Base-by-base conservation (phyloP, 768 basidiomycete species). In the Podaxis sp. region DNA sequence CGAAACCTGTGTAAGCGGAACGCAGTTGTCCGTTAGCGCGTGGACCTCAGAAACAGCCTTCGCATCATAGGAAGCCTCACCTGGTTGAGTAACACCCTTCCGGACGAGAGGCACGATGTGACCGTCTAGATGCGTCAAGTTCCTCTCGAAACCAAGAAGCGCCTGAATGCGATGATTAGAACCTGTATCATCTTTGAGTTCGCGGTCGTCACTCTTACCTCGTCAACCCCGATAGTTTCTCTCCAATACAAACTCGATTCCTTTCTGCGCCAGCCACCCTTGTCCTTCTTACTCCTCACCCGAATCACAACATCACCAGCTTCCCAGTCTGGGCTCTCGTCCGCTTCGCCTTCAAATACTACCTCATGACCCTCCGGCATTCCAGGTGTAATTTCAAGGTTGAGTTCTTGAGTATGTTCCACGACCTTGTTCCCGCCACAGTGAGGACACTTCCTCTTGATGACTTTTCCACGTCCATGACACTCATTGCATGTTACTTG, bases 261-360 rank as follows among this genome's bases (percentile, higher is more conserved):
- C 72, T 98, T 97, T 70, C 97, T 81, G 65, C 87, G 81, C 86
- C 90, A 98, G 2, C 88, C 86, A 53, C 93, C 94, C 66, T 84
- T 84, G 63, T 87, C 83, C 67, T 87, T 87, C 74, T 83, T 83
- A 69, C 89, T 95, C 66, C 90, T 79, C 15, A 98, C 88, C 55
- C 94, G 80, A 52, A 98, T 79, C 40, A 98, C 80, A 54, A 99
- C 85, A 75, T 99, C 96, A 7, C 97, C 97, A 5, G 97, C 79
- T 69, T 96, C 95, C 91, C 91, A 97, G 67, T 98, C 97, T 2
- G 94, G 93, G 60, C 82, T 91, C 77, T 99, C 96, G 72, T 98
- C 97, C 50, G 92, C 91, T 72, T 98, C 96, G n/a, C 94, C 94
- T 68, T 97, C 93, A 63, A 95, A 98, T 0, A 96, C 82, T 40